Evolutionary conservation across 73 alveolate species (phyloP).

Genomic region (Chromera velia): DNA sequence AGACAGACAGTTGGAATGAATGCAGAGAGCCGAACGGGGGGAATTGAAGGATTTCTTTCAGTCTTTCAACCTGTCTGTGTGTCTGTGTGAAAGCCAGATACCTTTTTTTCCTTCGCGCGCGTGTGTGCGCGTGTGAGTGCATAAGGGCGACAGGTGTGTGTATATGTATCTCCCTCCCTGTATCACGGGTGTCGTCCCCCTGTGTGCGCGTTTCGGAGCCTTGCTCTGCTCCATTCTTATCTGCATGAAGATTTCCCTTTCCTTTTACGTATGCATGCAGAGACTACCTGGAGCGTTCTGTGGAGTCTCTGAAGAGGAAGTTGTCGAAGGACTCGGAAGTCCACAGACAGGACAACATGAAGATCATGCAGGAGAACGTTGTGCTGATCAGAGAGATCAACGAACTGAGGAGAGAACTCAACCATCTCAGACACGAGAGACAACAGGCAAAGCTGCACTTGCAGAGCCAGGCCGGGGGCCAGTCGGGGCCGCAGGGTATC

Average conservation of each 20-base stretch:
- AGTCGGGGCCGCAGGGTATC: too few species aligned
- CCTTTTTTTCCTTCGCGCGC: not conserved
- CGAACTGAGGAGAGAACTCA: slow-evolving; percentile 59
- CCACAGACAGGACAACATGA: slow-evolving; percentile 71
- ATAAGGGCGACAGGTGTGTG: not conserved
- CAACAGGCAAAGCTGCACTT: not conserved
- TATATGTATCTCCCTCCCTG: not conserved
- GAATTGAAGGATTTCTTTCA: too few species aligned
- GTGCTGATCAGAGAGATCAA: slow-evolving; percentile 61
- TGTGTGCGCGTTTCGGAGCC: too few species aligned
- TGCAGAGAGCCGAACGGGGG: too few species aligned
- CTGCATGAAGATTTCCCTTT: too few species aligned
- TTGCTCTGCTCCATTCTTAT: too few species aligned
- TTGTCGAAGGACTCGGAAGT: slow-evolving; percentile 61
- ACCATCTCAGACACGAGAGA: slow-evolving; percentile 46
- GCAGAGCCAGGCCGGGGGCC: too few species aligned
- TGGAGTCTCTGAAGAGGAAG: slow-evolving; percentile 63
- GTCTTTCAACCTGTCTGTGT: too few species aligned
- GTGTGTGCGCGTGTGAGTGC: not conserved
- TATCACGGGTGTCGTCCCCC: not conserved
- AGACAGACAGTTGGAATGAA: too few species aligned
- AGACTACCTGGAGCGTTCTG: slow-evolving; percentile 69
- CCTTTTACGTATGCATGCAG: not conserved
- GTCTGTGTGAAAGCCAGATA: too few species aligned
- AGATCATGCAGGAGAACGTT: slow-evolving; percentile 64